A percentile compares a stretch with the other conserved stretches of the same genome.
These are phyloP conservation scores for Ulota crispa DNA, from an alignment of 225 moss, liverwort and hornwort genomes.

Conservation along the genomic window DNA sequence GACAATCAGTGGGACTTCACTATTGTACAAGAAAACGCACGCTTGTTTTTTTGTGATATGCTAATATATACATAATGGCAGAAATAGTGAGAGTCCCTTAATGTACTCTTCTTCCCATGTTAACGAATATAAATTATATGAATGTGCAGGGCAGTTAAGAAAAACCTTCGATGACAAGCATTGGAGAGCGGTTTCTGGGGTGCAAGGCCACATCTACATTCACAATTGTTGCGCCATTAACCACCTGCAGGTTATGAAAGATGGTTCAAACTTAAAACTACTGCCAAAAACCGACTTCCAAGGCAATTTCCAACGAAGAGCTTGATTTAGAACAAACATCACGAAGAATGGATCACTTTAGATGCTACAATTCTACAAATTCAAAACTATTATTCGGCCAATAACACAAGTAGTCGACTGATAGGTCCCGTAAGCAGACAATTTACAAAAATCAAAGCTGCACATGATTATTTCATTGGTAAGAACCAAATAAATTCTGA, in stretches of 20 bases:
- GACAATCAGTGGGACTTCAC: no score
- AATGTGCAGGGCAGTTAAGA: neutral
- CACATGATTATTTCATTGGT: neutral
- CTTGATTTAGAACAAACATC: neutral
- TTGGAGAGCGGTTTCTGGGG: slow-evolving; percentile 46
- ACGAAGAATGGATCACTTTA: neutral
- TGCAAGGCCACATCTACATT: slow-evolving; percentile 56
- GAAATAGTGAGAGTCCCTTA: no score
- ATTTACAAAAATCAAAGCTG: neutral
- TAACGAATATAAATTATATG: neutral
- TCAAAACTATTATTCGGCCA: neutral
- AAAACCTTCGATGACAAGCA: slow-evolving; percentile 55
- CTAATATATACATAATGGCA: no score
- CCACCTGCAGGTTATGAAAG: slow-evolving; percentile 40
- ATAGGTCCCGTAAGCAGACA: neutral
- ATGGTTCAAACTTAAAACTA: slow-evolving; percentile 3
- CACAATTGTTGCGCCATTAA: slow-evolving; percentile 64
- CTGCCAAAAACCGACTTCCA: neutral
- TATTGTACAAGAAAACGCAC: no score
- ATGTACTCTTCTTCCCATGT: no score
- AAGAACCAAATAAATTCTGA: neutral
- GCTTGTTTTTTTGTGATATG: no score
- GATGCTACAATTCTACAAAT: neutral
- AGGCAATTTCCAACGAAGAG: neutral
- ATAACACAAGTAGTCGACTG: neutral